These are phyloP conservation scores for Cydonia oblonga DNA, from an alignment of 331 rosid genomes.

Conservation along the genomic window DNA sequence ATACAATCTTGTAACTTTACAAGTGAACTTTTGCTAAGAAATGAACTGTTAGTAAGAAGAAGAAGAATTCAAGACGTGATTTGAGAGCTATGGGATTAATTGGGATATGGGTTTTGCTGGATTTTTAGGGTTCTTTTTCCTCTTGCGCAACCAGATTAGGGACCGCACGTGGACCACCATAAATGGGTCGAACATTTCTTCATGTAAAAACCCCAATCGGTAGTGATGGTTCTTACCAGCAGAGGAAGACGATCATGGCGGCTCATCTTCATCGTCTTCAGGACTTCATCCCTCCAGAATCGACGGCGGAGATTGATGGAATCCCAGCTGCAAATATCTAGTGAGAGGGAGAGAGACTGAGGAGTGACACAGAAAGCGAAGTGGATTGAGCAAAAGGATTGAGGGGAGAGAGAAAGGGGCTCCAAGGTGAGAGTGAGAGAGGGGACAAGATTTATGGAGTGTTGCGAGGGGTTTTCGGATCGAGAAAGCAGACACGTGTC, in stretches of 20 bases:
- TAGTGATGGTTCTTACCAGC: constrained; percentile 28
- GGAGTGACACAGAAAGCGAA: neutral
- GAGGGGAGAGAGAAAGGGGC: neutral
- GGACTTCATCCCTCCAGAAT: constrained; percentile 5
- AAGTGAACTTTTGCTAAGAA: neutral
- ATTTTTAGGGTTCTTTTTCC: constrained; percentile 3
- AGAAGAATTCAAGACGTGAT: neutral
- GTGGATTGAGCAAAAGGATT: constrained; percentile 5
- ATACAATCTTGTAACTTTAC: neutral
- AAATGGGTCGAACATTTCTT: constrained; percentile 29
- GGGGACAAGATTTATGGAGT: constrained; percentile 18
- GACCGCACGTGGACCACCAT: constrained; percentile 30
- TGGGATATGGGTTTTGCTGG: neutral
- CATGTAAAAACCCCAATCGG: constrained; percentile 15
- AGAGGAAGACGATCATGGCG: constrained; percentile 8
- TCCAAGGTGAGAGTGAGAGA: neutral
- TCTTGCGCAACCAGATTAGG: constrained; percentile 28
- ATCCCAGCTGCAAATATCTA: neutral
- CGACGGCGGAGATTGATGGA: constrained; percentile 3
- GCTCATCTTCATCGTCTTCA: constrained; percentile 22
- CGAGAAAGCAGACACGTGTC: constrained; percentile 45
- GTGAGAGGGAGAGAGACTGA: neutral
- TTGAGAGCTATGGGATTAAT: neutral
- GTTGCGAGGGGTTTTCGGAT: constrained; percentile 45
- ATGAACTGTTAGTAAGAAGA: neutral